Evolutionary conservation across 768 basidiomycete species (phyloP).

Genomic region (Neoboletus magnificus): DNA sequence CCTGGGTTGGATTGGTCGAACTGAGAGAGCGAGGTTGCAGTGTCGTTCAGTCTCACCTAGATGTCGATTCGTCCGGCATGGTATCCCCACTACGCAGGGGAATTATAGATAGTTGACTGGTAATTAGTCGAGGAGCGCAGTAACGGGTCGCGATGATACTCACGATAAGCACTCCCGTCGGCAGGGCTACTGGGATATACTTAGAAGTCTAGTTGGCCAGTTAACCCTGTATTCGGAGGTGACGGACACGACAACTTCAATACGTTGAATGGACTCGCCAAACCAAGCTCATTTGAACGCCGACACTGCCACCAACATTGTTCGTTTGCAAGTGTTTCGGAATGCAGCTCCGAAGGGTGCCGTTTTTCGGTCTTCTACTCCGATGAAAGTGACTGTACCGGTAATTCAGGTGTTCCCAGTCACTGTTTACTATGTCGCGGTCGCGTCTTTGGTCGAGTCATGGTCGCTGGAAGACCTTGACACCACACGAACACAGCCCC

Average conservation of each 20-base stretch:
- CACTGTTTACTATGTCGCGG: conserved; percentile 4
- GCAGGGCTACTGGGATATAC: too few relatives aligned
- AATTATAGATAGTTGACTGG: neutral
- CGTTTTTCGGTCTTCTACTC: neutral
- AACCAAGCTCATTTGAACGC: too few relatives aligned
- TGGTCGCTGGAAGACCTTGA: neutral
- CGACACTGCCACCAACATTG: too few relatives aligned
- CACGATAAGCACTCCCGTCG: neutral
- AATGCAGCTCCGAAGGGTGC: neutral
- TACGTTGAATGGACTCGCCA: too few relatives aligned
- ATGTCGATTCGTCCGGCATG: neutral
- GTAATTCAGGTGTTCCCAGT: neutral
- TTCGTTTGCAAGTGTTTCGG: too few relatives aligned
- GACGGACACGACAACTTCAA: too few relatives aligned
- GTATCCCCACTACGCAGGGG: neutral
- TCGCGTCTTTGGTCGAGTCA: neutral
- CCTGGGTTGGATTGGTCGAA: neutral
- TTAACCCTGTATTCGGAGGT: too few relatives aligned
- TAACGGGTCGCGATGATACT: neutral
- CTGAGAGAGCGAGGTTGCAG: neutral
- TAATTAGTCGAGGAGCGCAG: too few relatives aligned
- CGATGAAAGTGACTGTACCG: neutral
- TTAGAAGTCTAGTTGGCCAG: too few relatives aligned
- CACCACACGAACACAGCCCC: neutral
- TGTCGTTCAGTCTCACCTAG: neutral